These are phyloP conservation scores for Talaromyces sp. DNA, from an alignment of 2,329 filamentous ascomycete genomes.

Conservation along the genomic window DNA sequence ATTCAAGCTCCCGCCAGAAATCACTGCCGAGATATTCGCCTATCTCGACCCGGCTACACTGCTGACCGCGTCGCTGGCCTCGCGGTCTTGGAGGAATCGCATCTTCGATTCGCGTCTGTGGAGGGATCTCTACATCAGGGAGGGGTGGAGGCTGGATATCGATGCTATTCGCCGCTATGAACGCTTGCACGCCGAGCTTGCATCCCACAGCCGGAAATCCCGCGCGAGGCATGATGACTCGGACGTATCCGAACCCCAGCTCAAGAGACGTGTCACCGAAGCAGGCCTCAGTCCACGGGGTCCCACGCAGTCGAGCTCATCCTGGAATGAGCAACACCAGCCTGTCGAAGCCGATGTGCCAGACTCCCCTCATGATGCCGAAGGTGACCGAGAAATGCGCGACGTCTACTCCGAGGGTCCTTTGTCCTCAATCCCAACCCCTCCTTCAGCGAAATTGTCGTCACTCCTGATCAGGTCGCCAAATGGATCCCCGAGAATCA, in stretches of 20 bases:
- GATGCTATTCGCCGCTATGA: constrained; percentile 65
- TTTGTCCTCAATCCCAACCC: background rate
- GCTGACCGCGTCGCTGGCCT: constrained; percentile 71
- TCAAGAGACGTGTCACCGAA: constrained; percentile 49
- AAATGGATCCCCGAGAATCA: constrained; percentile 54
- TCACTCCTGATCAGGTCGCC: constrained; percentile 27
- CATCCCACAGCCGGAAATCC: constrained; percentile 41
- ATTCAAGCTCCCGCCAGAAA: constrained; percentile 76
- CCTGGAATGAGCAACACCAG: constrained; percentile 46
- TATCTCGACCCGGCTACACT: constrained; percentile 79
- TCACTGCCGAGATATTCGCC: constrained; percentile 82
- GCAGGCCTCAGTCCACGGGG: constrained; percentile 38
- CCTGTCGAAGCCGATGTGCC: constrained; percentile 40
- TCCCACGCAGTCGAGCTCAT: constrained; percentile 8
- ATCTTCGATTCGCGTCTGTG: constrained; percentile 81
- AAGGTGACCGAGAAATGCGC: constrained; percentile 41
- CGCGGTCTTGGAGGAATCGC: constrained; percentile 73
- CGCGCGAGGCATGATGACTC: constrained; percentile 43
- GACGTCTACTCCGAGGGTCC: constrained; percentile 26
- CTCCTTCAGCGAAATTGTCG: constrained; percentile 14
- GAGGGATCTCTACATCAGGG: constrained; percentile 73
- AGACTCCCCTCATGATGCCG: constrained; percentile 22
- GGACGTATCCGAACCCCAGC: constrained; percentile 46
- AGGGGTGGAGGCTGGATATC: constrained; percentile 76
- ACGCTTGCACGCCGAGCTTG: constrained; percentile 40